Base-by-base conservation (phyloP, 768 basidiomycete species). In the Dacryopinax spathularia region DNA sequence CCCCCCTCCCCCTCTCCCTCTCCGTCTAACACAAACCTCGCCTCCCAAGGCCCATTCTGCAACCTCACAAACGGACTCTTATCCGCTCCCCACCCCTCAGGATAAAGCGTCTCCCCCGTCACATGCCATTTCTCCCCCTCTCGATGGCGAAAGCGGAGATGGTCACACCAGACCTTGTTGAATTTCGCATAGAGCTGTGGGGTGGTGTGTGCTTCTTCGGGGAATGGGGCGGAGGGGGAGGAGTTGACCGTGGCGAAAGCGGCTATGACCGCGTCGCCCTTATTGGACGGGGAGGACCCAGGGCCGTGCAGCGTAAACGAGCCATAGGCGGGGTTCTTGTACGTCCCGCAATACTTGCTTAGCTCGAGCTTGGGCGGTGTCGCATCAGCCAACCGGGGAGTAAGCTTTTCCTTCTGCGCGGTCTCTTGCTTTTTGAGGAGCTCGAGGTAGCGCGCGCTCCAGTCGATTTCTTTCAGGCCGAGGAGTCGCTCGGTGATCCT, bases 251-350 rank as follows among this genome's bases (percentile, higher is more conserved):
- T 34, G 18, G 70, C 18, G 62, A 77, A 77, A 22, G 73, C 67
- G 7, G 67, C 65, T 18, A 68, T 68, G 16, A 75, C 70, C 25
- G 34, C 16, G 44, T 66, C 36, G 43, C 73, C 74, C 29, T 69
- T 66, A 29, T 27, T 29, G 1, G 66, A 34, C 1, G 75, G 73
- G 12, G 43, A 35, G 63, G 69, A 67, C 7, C 63, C 43, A 0
- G 73, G 67, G 34, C 71, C 66, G 61, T 78, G 79, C 15, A 80
- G 70, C 1, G 72, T 73, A 48, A 79, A 64, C 1, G 71, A 61
- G 35, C 75, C 75, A 36, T 80, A 80, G 12, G 77, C 77, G 1
- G 73, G 67, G 60, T 75, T 69, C 3, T 60, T 16, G 66, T 78
- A 81, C 0, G 72, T 74, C 10, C 79, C 78, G 9, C 74, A 63